phyloP scores from a whole-genome alignment of 2,329 filamentous ascomycete species.

The Aspergillus fructus region DNA sequence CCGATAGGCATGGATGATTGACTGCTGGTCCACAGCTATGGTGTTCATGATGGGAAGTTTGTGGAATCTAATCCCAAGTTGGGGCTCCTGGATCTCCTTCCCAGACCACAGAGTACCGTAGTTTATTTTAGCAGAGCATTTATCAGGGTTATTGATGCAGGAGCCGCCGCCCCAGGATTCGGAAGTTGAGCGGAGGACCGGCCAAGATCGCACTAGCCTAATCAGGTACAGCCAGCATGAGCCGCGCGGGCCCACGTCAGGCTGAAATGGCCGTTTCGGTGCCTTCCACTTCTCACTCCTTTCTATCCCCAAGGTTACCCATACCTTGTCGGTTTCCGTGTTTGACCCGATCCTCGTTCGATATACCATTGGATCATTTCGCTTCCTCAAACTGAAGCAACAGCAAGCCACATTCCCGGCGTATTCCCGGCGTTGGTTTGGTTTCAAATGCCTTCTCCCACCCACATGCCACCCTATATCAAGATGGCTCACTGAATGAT shows the following conservation, averaged over 20 bases:
- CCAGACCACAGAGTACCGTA: too few species aligned
- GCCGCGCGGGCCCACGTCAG: constrained; percentile 18
- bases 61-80: background rate
- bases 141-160: too few species aligned
- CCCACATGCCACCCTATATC: background rate
- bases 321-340: background rate
- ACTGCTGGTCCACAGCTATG: constrained; percentile 21
- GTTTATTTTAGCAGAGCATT: too few species aligned
- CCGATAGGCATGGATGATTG: constrained; percentile 56
- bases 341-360: background rate
- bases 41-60: background rate
- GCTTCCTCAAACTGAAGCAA: background rate
- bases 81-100: too few species aligned
- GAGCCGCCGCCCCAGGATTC: too few species aligned
- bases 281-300: constrained; percentile 12
- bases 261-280: constrained; percentile 20
- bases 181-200: background rate
- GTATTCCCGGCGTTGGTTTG: background rate
- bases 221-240: constrained; percentile 18
- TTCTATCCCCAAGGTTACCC: background rate
- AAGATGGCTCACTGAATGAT: background rate
- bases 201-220: constrained; percentile 16
- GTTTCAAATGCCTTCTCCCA: background rate
- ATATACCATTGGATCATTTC: background rate
- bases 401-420: background rate